These are phyloP conservation scores for Lactarius pseudohatsudake DNA, from an alignment of 768 basidiomycete genomes.

Conservation along the genomic window DNA sequence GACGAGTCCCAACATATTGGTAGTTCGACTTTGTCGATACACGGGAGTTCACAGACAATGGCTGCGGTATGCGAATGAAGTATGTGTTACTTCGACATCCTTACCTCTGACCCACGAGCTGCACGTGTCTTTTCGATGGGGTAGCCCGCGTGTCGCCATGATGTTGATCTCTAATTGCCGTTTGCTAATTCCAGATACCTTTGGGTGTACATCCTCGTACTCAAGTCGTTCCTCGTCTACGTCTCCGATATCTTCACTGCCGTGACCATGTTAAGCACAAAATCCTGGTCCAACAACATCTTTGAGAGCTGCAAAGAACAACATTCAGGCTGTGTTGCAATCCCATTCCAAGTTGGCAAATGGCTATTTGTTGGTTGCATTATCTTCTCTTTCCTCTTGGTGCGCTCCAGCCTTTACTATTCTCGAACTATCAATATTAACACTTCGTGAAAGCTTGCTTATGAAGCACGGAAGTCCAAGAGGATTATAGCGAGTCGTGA, in stretches of 20 bases:
- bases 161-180: constrained; percentile 6
- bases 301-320: constrained; percentile 64
- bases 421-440: neutral
- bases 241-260: constrained; percentile 97
- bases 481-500: constrained; percentile 94
- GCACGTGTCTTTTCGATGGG: neutral
- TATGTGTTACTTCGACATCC: constrained; percentile 36
- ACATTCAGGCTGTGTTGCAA: constrained; percentile 69
- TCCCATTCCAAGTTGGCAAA: constrained; percentile 85
- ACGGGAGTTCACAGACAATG: constrained; percentile 86
- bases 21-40: constrained; percentile 98
- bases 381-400: constrained; percentile 95
- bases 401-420: constrained; percentile 38
- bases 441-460: constrained; percentile 60
- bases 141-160: constrained; percentile 1
- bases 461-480: constrained; percentile 89
- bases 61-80: constrained; percentile 85
- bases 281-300: constrained; percentile 89
- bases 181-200: constrained; percentile 61
- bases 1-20: constrained; percentile 4
- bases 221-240: constrained; percentile 97
- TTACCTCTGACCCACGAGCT: neutral
- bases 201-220: constrained; percentile 88
- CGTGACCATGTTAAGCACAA: constrained; percentile 91
- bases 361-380: constrained; percentile 99